A percentile compares a stretch with the other conserved stretches of the same genome.
Conservation (phyloP, 257 asterid genomes). For the Nemophila menziesii region DNA sequence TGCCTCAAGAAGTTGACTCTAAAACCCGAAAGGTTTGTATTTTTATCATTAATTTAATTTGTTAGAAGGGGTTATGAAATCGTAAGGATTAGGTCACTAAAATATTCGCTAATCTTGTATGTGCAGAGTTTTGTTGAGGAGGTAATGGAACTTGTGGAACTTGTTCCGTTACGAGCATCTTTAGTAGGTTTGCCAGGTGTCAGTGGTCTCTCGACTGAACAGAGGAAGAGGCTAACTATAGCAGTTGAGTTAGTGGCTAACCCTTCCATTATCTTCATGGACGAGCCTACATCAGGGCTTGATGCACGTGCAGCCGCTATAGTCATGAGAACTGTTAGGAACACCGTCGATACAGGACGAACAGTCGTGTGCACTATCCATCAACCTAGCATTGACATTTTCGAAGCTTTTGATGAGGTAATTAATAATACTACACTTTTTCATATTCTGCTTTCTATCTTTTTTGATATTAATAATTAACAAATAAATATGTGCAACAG, state of each 20-base stretch:
- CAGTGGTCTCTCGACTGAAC: conserved; percentile 59
- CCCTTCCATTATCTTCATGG: conserved; percentile 91
- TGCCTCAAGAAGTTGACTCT: conserved; percentile 30
- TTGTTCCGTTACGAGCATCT: conserved; percentile 34
- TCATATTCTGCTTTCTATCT: not conserved
- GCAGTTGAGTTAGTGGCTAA: conserved; percentile 93
- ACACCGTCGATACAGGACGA: conserved; percentile 89
- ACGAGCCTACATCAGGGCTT: conserved; percentile 90
- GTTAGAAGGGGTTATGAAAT: not conserved
- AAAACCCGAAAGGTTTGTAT: conserved; percentile 34
- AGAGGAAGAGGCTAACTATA: conserved; percentile 62
- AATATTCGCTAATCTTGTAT: not conserved
- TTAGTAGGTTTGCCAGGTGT: conserved; percentile 58
- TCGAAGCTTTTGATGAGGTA: conserved; percentile 62
- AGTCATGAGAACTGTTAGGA: conserved; percentile 88
- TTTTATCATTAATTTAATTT: not conserved
- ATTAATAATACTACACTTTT: not conserved
- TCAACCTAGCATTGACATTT: conserved; percentile 81
- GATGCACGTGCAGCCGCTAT: conserved; percentile 97
- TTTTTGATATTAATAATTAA: no score
- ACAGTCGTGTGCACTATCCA: conserved; percentile 92
- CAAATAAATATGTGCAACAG: conserved; percentile 14
- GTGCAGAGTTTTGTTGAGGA: conserved; percentile 38
- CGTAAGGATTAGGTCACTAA: not conserved
- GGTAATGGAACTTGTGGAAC: conserved; percentile 63